Evolutionary conservation across 2,329 filamentous ascomycete genomes (phyloP).

Genomic region (Phyllosticta citrichinensis): DNA sequence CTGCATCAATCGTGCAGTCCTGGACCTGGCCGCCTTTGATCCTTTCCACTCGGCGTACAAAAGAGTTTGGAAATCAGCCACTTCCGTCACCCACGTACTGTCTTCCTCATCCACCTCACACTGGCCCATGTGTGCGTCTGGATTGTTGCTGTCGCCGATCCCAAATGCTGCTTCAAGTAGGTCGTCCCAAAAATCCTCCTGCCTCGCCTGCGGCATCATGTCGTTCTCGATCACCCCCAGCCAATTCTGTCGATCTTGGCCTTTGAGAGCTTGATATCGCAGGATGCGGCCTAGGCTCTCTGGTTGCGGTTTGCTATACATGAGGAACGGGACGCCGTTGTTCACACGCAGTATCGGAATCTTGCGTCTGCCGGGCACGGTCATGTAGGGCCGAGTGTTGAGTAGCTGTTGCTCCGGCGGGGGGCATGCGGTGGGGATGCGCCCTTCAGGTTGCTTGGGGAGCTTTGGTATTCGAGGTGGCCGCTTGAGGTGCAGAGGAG

Average conservation of each 20-base stretch:
- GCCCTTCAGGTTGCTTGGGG: neutral
- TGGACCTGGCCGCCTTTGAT: constrained; percentile 13
- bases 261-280: constrained; percentile 33
- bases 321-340: constrained; percentile 52
- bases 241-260: constrained; percentile 34
- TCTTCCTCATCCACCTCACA: constrained; percentile 13
- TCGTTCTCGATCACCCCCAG: constrained; percentile 1
- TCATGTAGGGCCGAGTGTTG: constrained; percentile 38
- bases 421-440: constrained; percentile 20
- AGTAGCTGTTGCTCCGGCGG: constrained; percentile 36
- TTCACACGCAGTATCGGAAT: constrained; percentile 51
- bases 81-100: constrained; percentile 23
- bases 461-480: neutral
- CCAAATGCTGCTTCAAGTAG: constrained; percentile 19
- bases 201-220: neutral
- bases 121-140: constrained; percentile 7
- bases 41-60: neutral
- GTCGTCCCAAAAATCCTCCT: constrained; percentile 41
- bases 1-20: constrained; percentile 32
- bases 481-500: constrained; percentile 16
- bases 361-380: constrained; percentile 43
- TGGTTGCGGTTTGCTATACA: constrained; percentile 57
- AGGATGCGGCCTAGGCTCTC: constrained; percentile 48
- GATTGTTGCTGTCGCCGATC: neutral
- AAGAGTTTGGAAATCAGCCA: constrained; percentile 2